Percentiles rank a stretch among this genome's conserved stretches.
phyloP scores from a whole-genome alignment of 176 grass and related monocot genomes.

The Carex pumila region DNA sequence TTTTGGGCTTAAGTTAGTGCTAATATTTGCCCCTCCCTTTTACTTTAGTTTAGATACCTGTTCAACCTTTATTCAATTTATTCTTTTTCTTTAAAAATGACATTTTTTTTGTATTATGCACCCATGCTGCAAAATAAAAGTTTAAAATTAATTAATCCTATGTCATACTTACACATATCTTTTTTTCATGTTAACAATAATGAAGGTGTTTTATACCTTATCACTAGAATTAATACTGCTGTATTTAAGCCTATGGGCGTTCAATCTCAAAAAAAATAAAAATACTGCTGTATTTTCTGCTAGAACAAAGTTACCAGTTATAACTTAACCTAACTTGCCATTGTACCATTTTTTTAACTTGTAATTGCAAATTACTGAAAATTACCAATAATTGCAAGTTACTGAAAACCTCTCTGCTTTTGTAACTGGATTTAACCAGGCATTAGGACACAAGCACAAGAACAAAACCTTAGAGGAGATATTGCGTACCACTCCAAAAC shows the following conservation, averaged over 20 bases:
- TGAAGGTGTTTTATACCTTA: background rate
- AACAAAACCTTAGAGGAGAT: conserved; percentile 79
- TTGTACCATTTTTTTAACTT: background rate
- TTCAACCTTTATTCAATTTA: background rate
- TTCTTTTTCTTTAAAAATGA: too few relatives aligned
- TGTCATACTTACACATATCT: background rate
- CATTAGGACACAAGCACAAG: conserved; percentile 70
- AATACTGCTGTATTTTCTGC: background rate
- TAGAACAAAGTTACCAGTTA: background rate
- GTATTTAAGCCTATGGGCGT: background rate
- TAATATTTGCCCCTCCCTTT: background rate
- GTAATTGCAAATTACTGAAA: background rate
- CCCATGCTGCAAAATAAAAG: background rate
- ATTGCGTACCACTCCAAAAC: conserved; percentile 44
- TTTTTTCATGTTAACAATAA: background rate
- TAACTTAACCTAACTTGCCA: background rate
- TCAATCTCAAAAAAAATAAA: too few relatives aligned
- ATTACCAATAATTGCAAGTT: background rate
- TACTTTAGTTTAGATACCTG: background rate
- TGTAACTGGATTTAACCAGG: conserved; percentile 32
- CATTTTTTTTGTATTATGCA: background rate
- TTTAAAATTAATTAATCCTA: background rate
- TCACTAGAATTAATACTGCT: background rate
- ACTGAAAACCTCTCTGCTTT: background rate
- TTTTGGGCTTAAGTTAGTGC: background rate